Base-by-base conservation (phyloP, 129 eudicot genomes). In the carrot (Daucus carota) region DNA sequence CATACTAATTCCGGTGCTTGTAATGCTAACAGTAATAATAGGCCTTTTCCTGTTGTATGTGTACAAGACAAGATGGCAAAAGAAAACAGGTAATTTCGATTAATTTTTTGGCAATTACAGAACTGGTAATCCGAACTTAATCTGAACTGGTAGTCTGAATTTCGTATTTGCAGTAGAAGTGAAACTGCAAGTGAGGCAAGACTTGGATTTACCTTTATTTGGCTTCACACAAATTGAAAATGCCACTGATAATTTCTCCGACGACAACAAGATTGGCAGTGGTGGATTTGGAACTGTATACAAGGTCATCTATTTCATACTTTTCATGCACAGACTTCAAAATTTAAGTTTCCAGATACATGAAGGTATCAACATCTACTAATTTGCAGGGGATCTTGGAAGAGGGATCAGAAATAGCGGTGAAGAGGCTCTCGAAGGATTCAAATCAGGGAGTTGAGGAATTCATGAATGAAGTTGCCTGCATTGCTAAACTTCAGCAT, bases 71-170 rank as follows among this genome's bases (percentile, higher is more conserved):
- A 85, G 59, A 6, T 40, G 43, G 43, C 43, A 40, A 2, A 38
- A 72, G 62, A 76, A 50, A 72, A 60, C 46, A 45, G 88, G 83
- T 79, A 79, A 48, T 3, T 54, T 50, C 22, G 0, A 50, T 26
- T 20, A 22, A 0, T 0, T 5, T 62, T 31, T 11, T 8, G 3
- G 6, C 60, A 1, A 5, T 52, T 3, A 22, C 18, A 11, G 7
- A 20, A 0, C 22, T 20, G 24, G 6, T 20, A 20, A 45, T 57
- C n/a, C n/a, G n/a, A n/a, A n/a, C n/a, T n/a, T n/a, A n/a, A n/a
- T n/a, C n/a, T n/a, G n/a, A n/a, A n/a, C n/a, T n/a, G n/a, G n/a
- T n/a, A n/a, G n/a, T n/a, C n/a, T n/a, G n/a, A n/a, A n/a, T n/a
- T n/a, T n/a, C n/a, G n/a, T n/a, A n/a, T 63, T 40, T 16, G 40